phyloP scores from a whole-genome alignment of 768 basidiomycete genomes.

The Amanita muscaria region DNA sequence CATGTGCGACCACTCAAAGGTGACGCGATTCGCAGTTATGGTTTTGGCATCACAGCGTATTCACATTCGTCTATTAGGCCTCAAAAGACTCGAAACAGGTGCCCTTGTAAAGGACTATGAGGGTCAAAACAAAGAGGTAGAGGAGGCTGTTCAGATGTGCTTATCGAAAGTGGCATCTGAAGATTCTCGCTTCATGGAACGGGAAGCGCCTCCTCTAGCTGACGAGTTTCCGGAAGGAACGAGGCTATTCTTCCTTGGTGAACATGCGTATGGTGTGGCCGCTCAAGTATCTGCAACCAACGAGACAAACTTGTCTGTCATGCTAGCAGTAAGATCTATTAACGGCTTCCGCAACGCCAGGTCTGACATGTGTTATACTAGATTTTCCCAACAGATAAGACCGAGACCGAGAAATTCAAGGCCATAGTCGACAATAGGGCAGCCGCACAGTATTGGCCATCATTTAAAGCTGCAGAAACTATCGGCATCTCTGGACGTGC shows the following conservation, averaged over 20 bases:
- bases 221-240: slow-evolving; percentile 88
- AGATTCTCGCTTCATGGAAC: slow-evolving; percentile 82
- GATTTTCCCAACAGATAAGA: slow-evolving; percentile 83
- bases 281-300: slow-evolving; percentile 77
- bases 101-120: slow-evolving; percentile 96
- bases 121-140: slow-evolving; percentile 66
- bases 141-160: slow-evolving; percentile 83
- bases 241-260: slow-evolving; percentile 93
- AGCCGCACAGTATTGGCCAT: slow-evolving; percentile 60
- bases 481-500: slow-evolving; percentile 71
- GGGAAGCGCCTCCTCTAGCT: slow-evolving; percentile 68
- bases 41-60: too few relatives aligned
- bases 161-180: slow-evolving; percentile 76
- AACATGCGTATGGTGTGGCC: slow-evolving; percentile 92
- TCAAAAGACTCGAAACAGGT: slow-evolving; percentile 82
- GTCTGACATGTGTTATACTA: slow-evolving; percentile 21
- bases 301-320: slow-evolving; percentile 63
- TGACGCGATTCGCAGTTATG: slow-evolving; percentile 24
- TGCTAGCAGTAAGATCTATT: slow-evolving; percentile 61
- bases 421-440: slow-evolving; percentile 46
- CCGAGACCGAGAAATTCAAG: slow-evolving; percentile 75
- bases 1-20: slow-evolving; percentile 92
- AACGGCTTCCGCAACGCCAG: neutral
- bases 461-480: slow-evolving; percentile 69
- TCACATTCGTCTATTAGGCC: slow-evolving; percentile 38